phyloP scores from a whole-genome alignment of 2,329 filamentous ascomycete species.

The Fusarium bulbicola region DNA sequence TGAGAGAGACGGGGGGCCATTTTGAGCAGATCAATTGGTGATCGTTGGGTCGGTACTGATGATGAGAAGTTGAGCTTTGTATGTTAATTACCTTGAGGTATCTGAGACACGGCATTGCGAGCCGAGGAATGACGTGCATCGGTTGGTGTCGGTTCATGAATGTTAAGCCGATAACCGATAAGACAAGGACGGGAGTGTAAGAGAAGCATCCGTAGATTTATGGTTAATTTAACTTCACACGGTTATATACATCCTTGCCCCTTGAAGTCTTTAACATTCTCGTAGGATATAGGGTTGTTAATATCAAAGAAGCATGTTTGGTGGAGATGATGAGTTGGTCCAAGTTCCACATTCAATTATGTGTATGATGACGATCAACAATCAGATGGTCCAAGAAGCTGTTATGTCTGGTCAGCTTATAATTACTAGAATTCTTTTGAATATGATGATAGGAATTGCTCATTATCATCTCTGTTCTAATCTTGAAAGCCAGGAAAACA shows the following conservation, averaged over 20 bases:
- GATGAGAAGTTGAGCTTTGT: not conserved
- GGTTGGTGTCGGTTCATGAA: slow-evolving; percentile 32
- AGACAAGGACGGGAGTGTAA: not conserved
- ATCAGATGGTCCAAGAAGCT: not conserved
- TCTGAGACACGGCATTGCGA: not conserved
- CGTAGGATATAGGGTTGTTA: not conserved
- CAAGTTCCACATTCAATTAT: slow-evolving; percentile 12
- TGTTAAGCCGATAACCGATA: slow-evolving; percentile 39
- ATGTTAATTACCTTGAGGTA: not conserved
- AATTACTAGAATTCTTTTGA: not conserved
- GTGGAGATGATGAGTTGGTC: slow-evolving; percentile 31
- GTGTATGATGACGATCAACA: not conserved
- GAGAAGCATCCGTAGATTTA: slow-evolving; percentile 3
- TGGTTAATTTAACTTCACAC: slow-evolving; percentile 1
- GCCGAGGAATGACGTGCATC: slow-evolving; percentile 32
- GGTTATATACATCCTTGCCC: not conserved
- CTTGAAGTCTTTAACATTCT: not conserved
- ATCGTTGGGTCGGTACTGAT: not conserved
- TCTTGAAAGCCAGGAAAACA: not conserved
- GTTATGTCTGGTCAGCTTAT: not conserved
- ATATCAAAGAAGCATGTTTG: not conserved
- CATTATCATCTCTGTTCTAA: not conserved
- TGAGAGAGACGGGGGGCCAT: slow-evolving; percentile 48
- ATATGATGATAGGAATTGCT: not conserved
- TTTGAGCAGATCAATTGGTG: slow-evolving; percentile 1